Evolutionary conservation across 2,329 filamentous ascomycete species (phyloP), one percentile per base, ranked within the genome.

Genomic region (Colletotrichum kahawae): DNA sequence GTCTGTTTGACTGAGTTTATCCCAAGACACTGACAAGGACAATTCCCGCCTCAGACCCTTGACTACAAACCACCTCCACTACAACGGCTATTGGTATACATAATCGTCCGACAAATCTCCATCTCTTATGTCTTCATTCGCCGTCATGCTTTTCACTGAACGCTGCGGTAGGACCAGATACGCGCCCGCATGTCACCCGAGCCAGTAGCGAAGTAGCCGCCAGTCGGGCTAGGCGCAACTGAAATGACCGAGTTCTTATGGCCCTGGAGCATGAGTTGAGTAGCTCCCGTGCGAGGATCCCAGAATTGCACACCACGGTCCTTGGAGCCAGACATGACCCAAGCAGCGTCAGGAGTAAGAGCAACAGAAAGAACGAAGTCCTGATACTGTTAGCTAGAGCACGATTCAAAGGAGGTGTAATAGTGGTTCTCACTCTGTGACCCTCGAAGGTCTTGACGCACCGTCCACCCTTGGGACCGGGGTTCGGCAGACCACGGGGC

Each of bases 171-270:
- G 80, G 94, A 95, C 97, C 97, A 99, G 86, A 99, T 98, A 81
- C 97, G 93, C 70, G 97, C 97, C 83, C 96, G 94, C 95, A 98
- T 98, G 83, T 99, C 97, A 80, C 97, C 97, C 79, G 96, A 98
- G 77, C 97, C 97, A 7, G 97, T 99, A 54, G 97, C 97, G 83
- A 99, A 99, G 82, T 95, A 93, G 77, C 93, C 92, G 74, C 95
- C 96, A 43, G 91, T 93, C 18, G 97, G 97, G 84, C 95, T 98
- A 27, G 97, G 97, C 2, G 97, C 96, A 67, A 99, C 97, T 4
- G 96, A 98, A 81, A 98, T 98, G 80, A 99, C 97, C 13, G 95
- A 98, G 86, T 98, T 98, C 90, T 98, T 98, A 84, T 99, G 97
- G 31, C 97, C 97, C 85, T 98, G 97, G 77, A 99, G 91, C 97